Conservation (phyloP, 306 rosid species). For the Prosopis cineraria region DNA sequence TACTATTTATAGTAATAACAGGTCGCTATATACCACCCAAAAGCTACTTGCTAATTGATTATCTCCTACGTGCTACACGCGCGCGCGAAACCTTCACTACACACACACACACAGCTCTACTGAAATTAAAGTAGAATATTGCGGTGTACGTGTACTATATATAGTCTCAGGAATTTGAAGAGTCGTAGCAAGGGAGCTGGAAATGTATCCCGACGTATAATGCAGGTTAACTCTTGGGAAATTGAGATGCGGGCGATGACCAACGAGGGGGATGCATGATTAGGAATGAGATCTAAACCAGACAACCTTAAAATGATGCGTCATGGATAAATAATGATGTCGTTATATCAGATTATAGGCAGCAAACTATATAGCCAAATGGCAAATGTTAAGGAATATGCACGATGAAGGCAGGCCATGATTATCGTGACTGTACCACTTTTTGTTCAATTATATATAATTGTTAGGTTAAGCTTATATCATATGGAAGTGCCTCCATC, state of each 20-base stretch:
- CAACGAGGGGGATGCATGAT: not conserved
- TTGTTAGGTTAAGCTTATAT: not conserved
- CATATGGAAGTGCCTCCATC: not conserved
- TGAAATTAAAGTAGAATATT: no score
- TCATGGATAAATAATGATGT: not conserved
- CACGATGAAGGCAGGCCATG: not conserved
- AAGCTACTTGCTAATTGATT: not conserved
- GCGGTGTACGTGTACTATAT: no score
- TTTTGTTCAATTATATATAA: not conserved
- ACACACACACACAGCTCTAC: no score
- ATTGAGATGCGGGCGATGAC: not conserved
- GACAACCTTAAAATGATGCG: not conserved
- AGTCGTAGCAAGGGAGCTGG: no score
- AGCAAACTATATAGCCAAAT: not conserved
- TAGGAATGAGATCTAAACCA: not conserved
- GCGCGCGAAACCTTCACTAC: no score
- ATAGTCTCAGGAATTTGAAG: no score
- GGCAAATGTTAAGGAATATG: not conserved
- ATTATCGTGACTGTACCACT: not conserved
- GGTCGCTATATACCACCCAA: not conserved
- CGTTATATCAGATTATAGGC: not conserved
- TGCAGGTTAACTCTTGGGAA: no score
- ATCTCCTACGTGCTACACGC: not conserved
- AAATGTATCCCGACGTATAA: no score
- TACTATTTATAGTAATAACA: not conserved